Conservation (phyloP, 2,329 filamentous ascomycete species). For the Verticillium alfalfae region DNA sequence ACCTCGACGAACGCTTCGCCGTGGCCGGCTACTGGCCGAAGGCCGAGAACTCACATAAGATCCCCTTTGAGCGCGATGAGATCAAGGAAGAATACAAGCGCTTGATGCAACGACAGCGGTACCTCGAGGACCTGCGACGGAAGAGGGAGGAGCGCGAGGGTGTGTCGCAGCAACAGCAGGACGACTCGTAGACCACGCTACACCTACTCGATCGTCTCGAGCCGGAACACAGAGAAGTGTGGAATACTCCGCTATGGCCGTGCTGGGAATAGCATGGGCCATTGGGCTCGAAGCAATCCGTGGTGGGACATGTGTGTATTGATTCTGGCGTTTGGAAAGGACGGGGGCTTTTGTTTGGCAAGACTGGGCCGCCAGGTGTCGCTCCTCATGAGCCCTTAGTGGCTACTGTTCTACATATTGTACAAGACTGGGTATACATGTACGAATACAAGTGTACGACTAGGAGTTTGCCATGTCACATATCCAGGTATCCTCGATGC, state of each 20-base stretch:
- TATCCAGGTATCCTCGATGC: conserved; percentile 40
- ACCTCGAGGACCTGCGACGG: conserved; percentile 66
- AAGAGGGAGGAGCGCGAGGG: conserved; percentile 27
- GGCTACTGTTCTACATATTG: conserved; percentile 6
- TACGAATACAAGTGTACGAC: neutral
- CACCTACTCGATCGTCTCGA: neutral
- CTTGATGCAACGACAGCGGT: conserved; percentile 58
- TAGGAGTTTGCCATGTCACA: neutral
- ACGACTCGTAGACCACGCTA: conserved; percentile 7
- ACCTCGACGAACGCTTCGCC: conserved; percentile 86
- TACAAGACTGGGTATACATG: conserved; percentile 3
- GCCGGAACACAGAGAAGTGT: neutral
- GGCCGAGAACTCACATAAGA: conserved; percentile 66
- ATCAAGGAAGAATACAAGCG: conserved; percentile 76
- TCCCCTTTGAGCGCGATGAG: conserved; percentile 74
- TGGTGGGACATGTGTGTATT: neutral
- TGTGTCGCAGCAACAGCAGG: conserved; percentile 17
- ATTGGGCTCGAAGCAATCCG: neutral
- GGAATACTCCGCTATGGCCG: neutral
- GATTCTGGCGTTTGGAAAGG: neutral
- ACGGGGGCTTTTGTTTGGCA: neutral
- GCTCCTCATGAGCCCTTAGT: conserved; percentile 4
- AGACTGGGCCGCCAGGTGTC: conserved; percentile 2
- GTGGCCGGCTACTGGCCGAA: conserved; percentile 94
- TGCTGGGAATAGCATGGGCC: neutral